Conservation (phyloP, 73 alveolate genomes). For the Paramecium sonneborni region DNA sequence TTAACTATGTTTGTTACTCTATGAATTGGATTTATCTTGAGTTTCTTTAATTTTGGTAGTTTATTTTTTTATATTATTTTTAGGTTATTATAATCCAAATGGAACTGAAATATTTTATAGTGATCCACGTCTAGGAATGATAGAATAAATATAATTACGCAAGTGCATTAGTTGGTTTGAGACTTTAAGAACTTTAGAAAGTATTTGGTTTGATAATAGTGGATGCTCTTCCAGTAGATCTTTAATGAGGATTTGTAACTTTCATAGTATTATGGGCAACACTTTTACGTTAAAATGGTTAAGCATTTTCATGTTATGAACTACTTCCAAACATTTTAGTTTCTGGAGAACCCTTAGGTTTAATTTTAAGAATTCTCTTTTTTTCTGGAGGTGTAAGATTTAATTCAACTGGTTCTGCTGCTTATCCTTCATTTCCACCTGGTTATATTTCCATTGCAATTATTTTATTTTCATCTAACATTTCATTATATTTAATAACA, state of each 20-base stretch:
- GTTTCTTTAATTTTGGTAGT: background rate
- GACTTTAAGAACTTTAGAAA: background rate
- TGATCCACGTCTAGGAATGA: background rate
- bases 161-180: background rate
- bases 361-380: background rate
- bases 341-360: background rate
- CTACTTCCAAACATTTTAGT: background rate
- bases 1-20: background rate
- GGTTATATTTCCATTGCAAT: background rate
- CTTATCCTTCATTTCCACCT: background rate
- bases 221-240: background rate
- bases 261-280: background rate
- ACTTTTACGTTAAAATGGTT: background rate
- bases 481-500: background rate
- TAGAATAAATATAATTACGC: background rate
- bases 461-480: slow-evolving; percentile 16
- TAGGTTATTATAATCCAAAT: slow-evolving; percentile 5
- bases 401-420: slow-evolving; percentile 44
- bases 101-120: background rate
- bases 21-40: background rate
- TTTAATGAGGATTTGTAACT: background rate
- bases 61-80: background rate
- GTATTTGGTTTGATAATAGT: background rate
- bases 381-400: slow-evolving; percentile 17
- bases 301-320: background rate